Evolutionary conservation across 352 stramenopile genomes (phyloP).

Genomic region (Globisporangium uncinulatum): DNA sequence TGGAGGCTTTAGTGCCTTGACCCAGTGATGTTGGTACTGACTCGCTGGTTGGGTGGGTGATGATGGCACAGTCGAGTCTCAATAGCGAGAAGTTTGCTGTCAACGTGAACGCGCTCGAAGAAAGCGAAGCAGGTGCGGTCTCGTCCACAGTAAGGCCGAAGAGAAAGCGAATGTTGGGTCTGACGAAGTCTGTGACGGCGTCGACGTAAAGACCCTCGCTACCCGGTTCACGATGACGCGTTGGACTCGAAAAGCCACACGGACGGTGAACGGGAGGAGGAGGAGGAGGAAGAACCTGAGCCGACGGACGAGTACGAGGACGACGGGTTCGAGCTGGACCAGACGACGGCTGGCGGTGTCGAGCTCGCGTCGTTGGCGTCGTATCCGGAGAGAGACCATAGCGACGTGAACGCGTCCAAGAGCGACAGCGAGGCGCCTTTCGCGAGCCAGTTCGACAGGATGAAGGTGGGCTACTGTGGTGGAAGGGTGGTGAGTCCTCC

Average conservation of each 20-base stretch:
- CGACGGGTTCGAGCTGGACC: conserved; percentile 62
- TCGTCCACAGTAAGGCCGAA: not conserved
- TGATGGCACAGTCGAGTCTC: conserved; percentile 42
- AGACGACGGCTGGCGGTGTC: conserved; percentile 26
- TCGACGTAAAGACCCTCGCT: conserved; percentile 10
- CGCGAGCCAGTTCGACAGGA: conserved; percentile 30
- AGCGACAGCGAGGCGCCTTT: conserved; percentile 10
- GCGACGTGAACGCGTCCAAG: conserved; percentile 4
- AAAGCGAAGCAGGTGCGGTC: conserved; percentile 34
- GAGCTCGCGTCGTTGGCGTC: conserved; percentile 1
- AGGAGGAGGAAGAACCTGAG: conserved; percentile 12
- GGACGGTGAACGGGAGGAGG: conserved; percentile 5
- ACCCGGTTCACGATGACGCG: conserved; percentile 6
- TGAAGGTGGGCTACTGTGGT: conserved; percentile 22
- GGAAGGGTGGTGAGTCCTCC: not conserved
- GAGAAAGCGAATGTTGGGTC: not conserved
- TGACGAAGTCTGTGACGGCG: not conserved
- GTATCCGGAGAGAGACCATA: conserved; percentile 1
- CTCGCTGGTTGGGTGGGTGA: not conserved
- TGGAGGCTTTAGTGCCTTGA: too few species aligned
- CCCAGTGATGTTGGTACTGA: too few species aligned
- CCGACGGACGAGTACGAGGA: conserved; percentile 43
- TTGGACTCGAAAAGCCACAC: conserved; percentile 3
- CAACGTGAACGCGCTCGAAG: conserved; percentile 49
- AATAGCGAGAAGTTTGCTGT: conserved; percentile 76